Base-by-base conservation (phyloP, 75 land plant genomes). In the Selaginella tamariscina region DNA sequence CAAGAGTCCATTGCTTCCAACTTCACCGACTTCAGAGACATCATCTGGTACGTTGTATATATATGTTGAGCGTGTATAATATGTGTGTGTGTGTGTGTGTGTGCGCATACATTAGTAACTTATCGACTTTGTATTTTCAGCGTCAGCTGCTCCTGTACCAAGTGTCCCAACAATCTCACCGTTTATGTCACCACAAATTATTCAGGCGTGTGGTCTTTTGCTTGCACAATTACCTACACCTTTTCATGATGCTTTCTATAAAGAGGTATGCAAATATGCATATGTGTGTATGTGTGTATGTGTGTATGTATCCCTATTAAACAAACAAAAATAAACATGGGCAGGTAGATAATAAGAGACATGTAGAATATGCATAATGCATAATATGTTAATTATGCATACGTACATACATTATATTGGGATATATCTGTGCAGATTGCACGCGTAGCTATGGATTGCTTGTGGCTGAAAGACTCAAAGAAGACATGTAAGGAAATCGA, bases 141-240 rank as follows among this genome's bases (percentile, higher is more conserved):
- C 78, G 66, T 82, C 78, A 72, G 80, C 80, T 31, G 82, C 76
- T 74, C 71, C 83, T 8, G 75, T 55, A 0, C 2, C 56, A 44
- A 24, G 18, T 56, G 20, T n/a, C 33, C 86, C 81, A 32, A 55
- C 71, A 32, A 15, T 29, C 26, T 60, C 23, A 32, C 64, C 29
- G 29, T 85, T 79, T 70, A 69, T 85, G 31, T 82, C 96, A 22
- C 84, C 87, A 62, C 79, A 89, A 67, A 74, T 91, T 78, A 95
- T 95, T 59, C 99, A 95, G 73, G 97, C 99, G 56, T 90, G 99
- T 80, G 99, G 99, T 20, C 85, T 95, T 32, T 78, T 95, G 49
- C 65, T 95, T 55, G 91, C 99, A 24, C 99, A 95, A 77, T 80
- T 95, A 24, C 97, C 99, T 23, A 80, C 57, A 18, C 85, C 85